Conservation (phyloP, 305 asterid genomes). For the Caryopteris hybrid region DNA sequence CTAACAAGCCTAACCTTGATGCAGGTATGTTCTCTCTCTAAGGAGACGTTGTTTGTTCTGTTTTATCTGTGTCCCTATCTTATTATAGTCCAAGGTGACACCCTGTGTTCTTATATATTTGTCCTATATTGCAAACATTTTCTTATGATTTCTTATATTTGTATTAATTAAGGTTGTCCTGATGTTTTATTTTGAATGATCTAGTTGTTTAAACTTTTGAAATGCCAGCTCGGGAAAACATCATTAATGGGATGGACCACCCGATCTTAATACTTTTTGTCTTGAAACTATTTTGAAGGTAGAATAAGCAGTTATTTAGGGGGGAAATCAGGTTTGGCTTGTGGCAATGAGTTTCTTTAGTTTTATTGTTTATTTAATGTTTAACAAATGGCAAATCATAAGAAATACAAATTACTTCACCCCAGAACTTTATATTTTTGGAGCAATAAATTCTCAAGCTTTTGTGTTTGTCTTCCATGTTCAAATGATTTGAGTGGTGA, state of each 20-base stretch:
- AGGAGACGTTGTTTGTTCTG: constrained; percentile 8
- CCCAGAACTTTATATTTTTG: too few relatives aligned
- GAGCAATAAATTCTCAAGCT: too few relatives aligned
- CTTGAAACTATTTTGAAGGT: not conserved
- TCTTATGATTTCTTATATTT: constrained; percentile 8
- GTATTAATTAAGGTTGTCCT: not conserved
- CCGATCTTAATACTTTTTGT: not conserved
- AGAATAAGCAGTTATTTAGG: not conserved
- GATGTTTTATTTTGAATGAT: not conserved
- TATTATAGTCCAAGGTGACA: constrained; percentile 23
- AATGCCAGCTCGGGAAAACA: constrained; percentile 10
- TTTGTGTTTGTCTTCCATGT: too few relatives aligned
- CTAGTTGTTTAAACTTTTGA: constrained; percentile 7
- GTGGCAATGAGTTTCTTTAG: not conserved
- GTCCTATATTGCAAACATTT: not conserved
- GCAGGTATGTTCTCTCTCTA: constrained; percentile 22
- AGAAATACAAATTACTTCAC: too few relatives aligned
- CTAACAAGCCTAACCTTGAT: constrained; percentile 12
- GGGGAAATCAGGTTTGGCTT: not conserved
- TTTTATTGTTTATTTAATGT: not conserved
- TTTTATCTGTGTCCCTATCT: not conserved
- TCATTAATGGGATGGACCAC: constrained; percentile 19
- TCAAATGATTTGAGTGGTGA: not conserved
- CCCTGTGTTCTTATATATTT: constrained; percentile 13
- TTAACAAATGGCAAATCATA: too few relatives aligned